Base-by-base conservation (phyloP, 208 protist species). In the Leishmania gerbilli region DNA sequence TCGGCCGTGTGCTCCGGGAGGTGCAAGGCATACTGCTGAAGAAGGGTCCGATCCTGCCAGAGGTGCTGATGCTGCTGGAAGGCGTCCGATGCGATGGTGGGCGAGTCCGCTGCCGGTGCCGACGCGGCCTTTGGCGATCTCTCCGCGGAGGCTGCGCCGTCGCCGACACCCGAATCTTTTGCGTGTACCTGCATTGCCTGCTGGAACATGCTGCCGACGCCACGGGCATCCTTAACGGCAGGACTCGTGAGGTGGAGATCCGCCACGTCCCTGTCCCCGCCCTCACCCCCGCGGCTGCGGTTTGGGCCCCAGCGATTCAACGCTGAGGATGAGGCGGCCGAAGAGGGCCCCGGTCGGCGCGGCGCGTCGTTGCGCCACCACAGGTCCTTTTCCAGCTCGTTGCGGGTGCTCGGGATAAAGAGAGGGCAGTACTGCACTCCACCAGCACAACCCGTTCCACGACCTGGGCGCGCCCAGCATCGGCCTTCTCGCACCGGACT, bases 311-410 rank as follows among this genome's bases (percentile, higher is more conserved):
- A 34, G 2, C 7, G 51, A 19, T 31, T 53, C 42, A 11, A 13
- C n/a, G 34, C 21, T 21, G 65, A 17, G 13, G 62, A 40, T 24
- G 76, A 72, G 37, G 60, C 37, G 13, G 65, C 19, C n/a, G 47
- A 71, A 51, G 76, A 79, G 37, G 76, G 15, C 6, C 77, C 72
- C 1, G 82, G 83, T 42, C 79, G 72, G 45, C 84, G 80, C 49
- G 89, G 87, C 0, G 76, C 79, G 53, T 92, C 90, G 81, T 91
- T 92, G 67, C 93, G 85, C 93, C 93, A 96, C 71, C 91, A 96
- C 53, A 95, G 65, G 47, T 95, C 90, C 34, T 82, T 74, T 77
- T 92, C 90, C 31, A 96, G 67, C 72, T 88, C 81, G 75, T 86
- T 86, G 40, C 76, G 69, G 21, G 69, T 86, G 74, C 78, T 89